Conservation (phyloP, 2,329 filamentous ascomycete genomes). For the Penicillium concentricum region DNA sequence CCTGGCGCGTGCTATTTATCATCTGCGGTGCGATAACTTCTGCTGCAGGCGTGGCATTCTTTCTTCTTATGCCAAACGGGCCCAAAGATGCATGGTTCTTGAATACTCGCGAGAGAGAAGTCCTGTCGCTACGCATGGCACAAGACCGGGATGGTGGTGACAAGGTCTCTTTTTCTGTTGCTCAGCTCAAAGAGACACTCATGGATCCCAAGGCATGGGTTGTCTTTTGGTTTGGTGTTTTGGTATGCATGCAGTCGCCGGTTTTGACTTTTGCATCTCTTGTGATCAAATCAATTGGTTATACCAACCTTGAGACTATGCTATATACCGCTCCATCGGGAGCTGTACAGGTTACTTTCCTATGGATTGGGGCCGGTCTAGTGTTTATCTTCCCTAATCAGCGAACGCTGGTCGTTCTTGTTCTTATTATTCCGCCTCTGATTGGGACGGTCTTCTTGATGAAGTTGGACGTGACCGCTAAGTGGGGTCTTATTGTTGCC, state of each 20-base stretch:
- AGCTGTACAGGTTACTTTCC: constrained; percentile 46
- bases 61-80: constrained; percentile 41
- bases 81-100: constrained; percentile 54
- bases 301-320: constrained; percentile 47
- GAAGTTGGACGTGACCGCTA: constrained; percentile 39
- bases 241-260: constrained; percentile 49
- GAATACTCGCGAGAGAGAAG: constrained; percentile 42
- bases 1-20: constrained; percentile 52
- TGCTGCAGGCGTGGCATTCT: constrained; percentile 47
- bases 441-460: constrained; percentile 48
- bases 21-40: constrained; percentile 52
- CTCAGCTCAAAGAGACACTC: constrained; percentile 48
- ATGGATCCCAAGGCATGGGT: constrained; percentile 48
- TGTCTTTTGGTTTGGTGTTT: constrained; percentile 48
- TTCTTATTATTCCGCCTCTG: constrained; percentile 45
- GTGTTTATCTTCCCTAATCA: constrained; percentile 41
- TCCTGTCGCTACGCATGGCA: constrained; percentile 41
- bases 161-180: constrained; percentile 45
- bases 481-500: constrained; percentile 51
- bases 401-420: constrained; percentile 42
- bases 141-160: constrained; percentile 43
- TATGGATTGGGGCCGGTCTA: constrained; percentile 51
- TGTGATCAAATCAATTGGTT: constrained; percentile 50
- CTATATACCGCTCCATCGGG: constrained; percentile 51
- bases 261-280: constrained; percentile 52